These are phyloP conservation scores for Musa itinerans DNA, from an alignment of 176 grass and related monocot species.

Conservation along the genomic window DNA sequence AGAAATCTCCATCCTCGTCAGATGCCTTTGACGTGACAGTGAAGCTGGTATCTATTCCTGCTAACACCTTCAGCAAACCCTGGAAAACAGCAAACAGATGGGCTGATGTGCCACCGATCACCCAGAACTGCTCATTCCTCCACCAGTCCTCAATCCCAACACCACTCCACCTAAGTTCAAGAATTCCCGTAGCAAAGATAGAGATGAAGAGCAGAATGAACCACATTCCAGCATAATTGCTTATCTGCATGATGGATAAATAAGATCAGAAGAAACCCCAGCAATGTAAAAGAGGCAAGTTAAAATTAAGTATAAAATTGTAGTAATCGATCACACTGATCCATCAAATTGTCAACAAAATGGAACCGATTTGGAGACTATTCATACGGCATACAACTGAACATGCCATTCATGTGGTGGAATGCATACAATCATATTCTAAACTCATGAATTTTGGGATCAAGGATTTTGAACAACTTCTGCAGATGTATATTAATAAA, in stretches of 20 bases:
- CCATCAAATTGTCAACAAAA: too few species aligned
- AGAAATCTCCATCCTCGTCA: neutral
- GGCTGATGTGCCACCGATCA: neutral
- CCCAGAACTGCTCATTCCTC: slow-evolving; percentile 6
- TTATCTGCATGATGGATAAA: neutral
- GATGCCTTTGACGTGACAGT: slow-evolving; percentile 6
- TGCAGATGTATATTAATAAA: too few species aligned
- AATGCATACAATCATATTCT: too few species aligned
- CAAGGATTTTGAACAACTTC: too few species aligned
- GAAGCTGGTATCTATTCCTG: neutral
- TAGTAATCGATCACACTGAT: too few species aligned
- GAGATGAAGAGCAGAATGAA: slow-evolving; percentile 2
- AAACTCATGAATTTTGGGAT: too few species aligned
- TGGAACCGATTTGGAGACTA: too few species aligned
- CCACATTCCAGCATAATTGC: neutral
- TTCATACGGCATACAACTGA: too few species aligned
- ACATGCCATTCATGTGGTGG: too few species aligned
- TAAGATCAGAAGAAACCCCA: neutral
- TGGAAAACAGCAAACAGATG: slow-evolving; percentile 3
- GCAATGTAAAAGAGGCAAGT: too few species aligned
- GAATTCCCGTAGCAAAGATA: slow-evolving; percentile 6
- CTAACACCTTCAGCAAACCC: neutral
- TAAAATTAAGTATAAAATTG: too few species aligned
- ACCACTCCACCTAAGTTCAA: slow-evolving; percentile 2
- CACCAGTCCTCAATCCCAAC: slow-evolving; percentile 5